A percentile compares a stretch with the other conserved stretches of the same genome.
phyloP scores from a whole-genome alignment of 1,284 basidiomycete genomes.

The Stereum hirsutum region DNA sequence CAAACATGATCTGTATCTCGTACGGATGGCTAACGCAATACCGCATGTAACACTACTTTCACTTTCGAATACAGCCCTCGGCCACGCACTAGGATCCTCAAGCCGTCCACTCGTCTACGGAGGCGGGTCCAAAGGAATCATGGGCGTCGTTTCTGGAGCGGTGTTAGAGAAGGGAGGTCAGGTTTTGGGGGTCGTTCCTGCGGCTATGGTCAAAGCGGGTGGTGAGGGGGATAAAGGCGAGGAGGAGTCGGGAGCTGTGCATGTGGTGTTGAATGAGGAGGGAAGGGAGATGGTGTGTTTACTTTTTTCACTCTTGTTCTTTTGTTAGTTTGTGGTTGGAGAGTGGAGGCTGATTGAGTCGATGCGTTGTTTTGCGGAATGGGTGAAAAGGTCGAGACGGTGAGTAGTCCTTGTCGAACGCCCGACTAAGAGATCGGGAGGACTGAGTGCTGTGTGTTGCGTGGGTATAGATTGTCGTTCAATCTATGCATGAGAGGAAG shows the following conservation, averaged over 20 bases:
- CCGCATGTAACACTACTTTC: not conserved
- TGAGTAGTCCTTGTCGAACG: conserved; percentile 19
- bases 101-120: conserved; percentile 76
- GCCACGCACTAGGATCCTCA: conserved; percentile 59
- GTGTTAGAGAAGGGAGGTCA: conserved; percentile 61
- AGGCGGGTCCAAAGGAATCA: conserved; percentile 76
- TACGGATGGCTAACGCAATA: not conserved
- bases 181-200: conserved; percentile 78
- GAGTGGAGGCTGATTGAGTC: not conserved
- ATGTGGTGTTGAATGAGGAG: conserved; percentile 29
- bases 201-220: conserved; percentile 59
- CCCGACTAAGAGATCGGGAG: not conserved
- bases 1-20: not conserved
- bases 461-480: conserved; percentile 55
- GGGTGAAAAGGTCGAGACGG: conserved; percentile 37
- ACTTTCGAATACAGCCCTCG: conserved; percentile 45
- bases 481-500: conserved; percentile 91
- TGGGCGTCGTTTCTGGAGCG: conserved; percentile 77
- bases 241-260: conserved; percentile 9
- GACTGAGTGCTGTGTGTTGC: not conserved
- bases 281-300: conserved; percentile 33
- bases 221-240: conserved; percentile 44
- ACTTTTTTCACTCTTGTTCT: not conserved
- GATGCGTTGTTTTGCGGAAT: no score
- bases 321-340: not conserved